Evolutionary conservation across 192 early-diverging fungal genomes (phyloP).

Genomic region (Coemansia sp.): DNA sequence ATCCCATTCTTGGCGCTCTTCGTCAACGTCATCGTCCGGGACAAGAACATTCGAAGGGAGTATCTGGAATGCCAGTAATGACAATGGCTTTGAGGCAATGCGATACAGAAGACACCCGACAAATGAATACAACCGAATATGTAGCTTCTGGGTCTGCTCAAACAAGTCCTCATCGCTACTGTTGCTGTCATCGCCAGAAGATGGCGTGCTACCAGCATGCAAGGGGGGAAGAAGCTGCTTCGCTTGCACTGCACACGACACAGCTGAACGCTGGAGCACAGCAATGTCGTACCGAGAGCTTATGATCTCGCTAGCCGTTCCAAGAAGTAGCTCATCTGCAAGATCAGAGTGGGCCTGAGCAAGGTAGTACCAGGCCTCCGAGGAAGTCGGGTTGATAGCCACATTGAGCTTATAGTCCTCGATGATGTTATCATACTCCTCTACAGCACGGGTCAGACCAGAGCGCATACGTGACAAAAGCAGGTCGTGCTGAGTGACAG

Average conservation of each 20-base stretch:
- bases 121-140: conserved; percentile 21
- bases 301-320: conserved; percentile 35
- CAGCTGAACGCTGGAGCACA: conserved; percentile 32
- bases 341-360: conserved; percentile 44
- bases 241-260: conserved; percentile 39
- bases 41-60: conserved; percentile 40
- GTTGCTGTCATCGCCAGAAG: not conserved
- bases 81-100: conserved; percentile 33
- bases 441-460: conserved; percentile 35
- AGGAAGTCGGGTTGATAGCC: conserved; percentile 26
- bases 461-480: conserved; percentile 45
- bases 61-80: conserved; percentile 31
- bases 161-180: not conserved
- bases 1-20: conserved; percentile 35
- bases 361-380: conserved; percentile 42
- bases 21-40: conserved; percentile 10
- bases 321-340: conserved; percentile 48
- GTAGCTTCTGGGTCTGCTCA: conserved; percentile 10
- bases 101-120: conserved; percentile 33
- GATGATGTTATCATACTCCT: conserved; percentile 49
- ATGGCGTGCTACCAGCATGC: not conserved
- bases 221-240: conserved; percentile 25
- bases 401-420: conserved; percentile 51
- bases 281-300: conserved; percentile 35
- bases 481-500: conserved; percentile 37